These are phyloP conservation scores for Boletales sp. DNA, from an alignment of 768 basidiomycete species.

Conservation along the genomic window DNA sequence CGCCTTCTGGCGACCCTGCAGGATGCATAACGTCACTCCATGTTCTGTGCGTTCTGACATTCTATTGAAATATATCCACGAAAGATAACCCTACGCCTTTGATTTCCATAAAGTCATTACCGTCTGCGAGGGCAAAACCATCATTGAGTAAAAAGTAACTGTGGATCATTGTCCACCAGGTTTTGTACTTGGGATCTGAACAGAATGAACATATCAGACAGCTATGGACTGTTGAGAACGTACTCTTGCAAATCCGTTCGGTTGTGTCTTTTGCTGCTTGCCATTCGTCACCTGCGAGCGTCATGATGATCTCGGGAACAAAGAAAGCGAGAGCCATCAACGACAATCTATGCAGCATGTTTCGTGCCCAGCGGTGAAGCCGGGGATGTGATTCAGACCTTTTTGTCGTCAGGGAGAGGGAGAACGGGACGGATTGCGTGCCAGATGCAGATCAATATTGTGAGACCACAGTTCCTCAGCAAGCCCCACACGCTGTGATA, in stretches of 20 bases:
- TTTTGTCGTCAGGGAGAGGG: not conserved
- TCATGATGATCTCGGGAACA: not conserved
- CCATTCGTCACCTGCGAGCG: not conserved
- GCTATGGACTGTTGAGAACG: not conserved
- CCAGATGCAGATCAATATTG: not conserved
- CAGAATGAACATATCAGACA: not conserved
- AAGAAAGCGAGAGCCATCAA: not conserved
- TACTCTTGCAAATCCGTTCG: not conserved
- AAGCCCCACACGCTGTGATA: not conserved
- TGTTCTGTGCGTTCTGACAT: too few species aligned
- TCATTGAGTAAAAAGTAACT: not conserved
- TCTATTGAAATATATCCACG: too few species aligned
- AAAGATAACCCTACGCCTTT: not conserved
- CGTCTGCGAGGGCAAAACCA: not conserved
- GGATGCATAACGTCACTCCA: too few species aligned
- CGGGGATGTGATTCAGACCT: not conserved
- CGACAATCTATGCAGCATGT: not conserved
- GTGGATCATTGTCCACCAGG: slow-evolving; percentile 1
- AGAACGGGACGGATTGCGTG: not conserved
- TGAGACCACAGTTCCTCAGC: not conserved
- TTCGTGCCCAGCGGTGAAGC: too few species aligned
- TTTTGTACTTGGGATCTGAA: not conserved
- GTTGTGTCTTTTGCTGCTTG: not conserved
- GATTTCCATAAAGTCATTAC: not conserved
- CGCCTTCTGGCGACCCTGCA: too few species aligned